A percentile compares a stretch with the other conserved stretches of the same genome.
Evolutionary conservation across 352 stramenopile genomes (phyloP).

Genomic region (Globisporangium solare): DNA sequence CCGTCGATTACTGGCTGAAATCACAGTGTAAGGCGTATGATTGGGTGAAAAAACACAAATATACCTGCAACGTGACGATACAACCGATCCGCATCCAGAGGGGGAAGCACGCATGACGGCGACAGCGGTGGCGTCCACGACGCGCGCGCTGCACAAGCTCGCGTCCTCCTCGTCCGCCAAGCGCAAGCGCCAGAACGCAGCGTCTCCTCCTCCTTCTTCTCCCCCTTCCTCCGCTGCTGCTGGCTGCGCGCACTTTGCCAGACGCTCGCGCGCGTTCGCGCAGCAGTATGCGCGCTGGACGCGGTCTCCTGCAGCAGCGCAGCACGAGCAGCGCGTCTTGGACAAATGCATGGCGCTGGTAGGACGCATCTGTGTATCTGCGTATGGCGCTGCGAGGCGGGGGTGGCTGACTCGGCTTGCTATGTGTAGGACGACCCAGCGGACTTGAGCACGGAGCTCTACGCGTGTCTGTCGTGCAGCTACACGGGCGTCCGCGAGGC

Average conservation of each 20-base stretch:
- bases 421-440: neutral
- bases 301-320: neutral
- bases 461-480: constrained; percentile 45
- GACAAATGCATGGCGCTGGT: neutral
- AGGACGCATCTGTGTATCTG: too few species aligned
- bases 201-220: too few species aligned
- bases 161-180: neutral
- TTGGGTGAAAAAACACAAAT: too few species aligned
- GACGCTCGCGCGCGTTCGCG: neutral
- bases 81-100: too few species aligned
- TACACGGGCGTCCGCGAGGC: constrained; percentile 39
- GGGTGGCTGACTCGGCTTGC: too few species aligned
- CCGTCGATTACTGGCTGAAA: too few species aligned
- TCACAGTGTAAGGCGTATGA: too few species aligned
- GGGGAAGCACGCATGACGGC: too few species aligned
- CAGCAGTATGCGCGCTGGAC: neutral
- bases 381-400: too few species aligned
- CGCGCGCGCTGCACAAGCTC: neutral
- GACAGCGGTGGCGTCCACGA: too few species aligned
- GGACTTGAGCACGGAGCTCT: constrained; percentile 19
- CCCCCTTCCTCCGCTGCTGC: neutral
- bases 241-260: constrained; percentile 6
- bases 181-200: neutral
- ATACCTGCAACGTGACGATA: too few species aligned
- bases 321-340: constrained; percentile 4